Evolutionary conservation across 371 early-diverging fungal genomes (phyloP), one percentile per base, ranked within the genome.

Genomic region (Basidiobolus meristosporus): DNA sequence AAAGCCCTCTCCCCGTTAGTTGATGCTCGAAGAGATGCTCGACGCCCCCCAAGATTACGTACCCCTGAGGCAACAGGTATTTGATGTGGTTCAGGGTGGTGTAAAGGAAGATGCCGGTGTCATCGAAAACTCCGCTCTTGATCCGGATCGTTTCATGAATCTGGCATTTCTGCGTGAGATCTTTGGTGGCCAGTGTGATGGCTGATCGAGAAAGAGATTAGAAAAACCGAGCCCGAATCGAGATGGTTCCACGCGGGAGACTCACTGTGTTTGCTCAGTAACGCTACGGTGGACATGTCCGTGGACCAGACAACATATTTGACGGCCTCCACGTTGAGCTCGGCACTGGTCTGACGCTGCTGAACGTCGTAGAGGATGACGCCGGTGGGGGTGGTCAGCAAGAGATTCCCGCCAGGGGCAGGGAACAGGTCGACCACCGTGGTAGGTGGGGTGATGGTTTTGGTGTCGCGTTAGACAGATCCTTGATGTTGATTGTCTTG

Each of bases 21-120:
- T 10, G 10, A 36, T 9, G 17, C 17, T 10, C 9, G 10, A n/a
- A n/a, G 17, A 36, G 10, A 36, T 12, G 36, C 9, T 36, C 9
- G 14, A 10, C 10, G n/a, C n/a, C n/a, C n/a, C n/a, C n/a, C n/a
- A n/a, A n/a, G n/a, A n/a, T n/a, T n/a, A n/a, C n/a, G n/a, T n/a
- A n/a, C n/a, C n/a, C 76, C 47, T 15, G 45, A 1, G 85, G 77
- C 23, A 97, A 73, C n/a, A 83, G 81, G 60, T 91, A 99, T 63
- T 98, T 98, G 55, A 99, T 73, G 56, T 98, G 99, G 63, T 95
- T 96, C 44, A 90, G 71, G 4, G 98, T 98, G 36, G 96, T 79
- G 63, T 98, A 99, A 34, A 98, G 58, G 43, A 99, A 80, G 7
- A 92, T 76, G 21, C 89, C 86, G 18, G 70, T 64, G 11, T 84